phyloP scores from a whole-genome alignment of 1,284 basidiomycete genomes.

The Tilletiopsis washingtonensis region DNA sequence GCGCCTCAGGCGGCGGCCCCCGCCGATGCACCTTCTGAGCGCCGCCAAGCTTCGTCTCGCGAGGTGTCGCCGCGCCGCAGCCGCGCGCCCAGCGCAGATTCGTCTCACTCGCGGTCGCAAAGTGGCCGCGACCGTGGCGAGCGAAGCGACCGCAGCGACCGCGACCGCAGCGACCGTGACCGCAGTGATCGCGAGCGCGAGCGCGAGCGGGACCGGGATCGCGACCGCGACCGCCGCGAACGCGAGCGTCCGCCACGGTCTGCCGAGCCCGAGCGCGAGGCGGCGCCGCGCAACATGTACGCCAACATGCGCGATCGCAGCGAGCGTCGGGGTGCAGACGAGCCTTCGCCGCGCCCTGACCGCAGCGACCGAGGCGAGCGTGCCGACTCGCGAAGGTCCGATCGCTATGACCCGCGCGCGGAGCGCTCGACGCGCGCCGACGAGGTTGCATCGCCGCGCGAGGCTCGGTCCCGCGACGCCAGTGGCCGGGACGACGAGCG shows the following conservation, averaged over 20 bases:
- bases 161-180: constrained; percentile 7
- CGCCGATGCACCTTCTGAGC: not conserved
- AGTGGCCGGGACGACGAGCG: too few relatives aligned
- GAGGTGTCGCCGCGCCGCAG: not conserved
- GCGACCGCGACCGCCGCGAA: constrained; percentile 8
- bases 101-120: not conserved
- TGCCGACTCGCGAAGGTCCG: too few relatives aligned
- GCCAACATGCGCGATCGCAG: not conserved
- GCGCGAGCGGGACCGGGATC: constrained; percentile 8
- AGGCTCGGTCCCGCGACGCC: too few relatives aligned
- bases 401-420: too few relatives aligned
- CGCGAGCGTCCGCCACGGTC: too few relatives aligned
- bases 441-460: too few relatives aligned
- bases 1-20: not conserved
- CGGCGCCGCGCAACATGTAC: too few relatives aligned
- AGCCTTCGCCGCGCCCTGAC: too few relatives aligned
- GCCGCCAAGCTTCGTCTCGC: not conserved
- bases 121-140: not conserved
- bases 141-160: not conserved
- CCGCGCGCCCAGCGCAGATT: not conserved
- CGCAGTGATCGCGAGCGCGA: constrained; percentile 2
- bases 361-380: too few relatives aligned
- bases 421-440: too few relatives aligned
- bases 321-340: too few relatives aligned
- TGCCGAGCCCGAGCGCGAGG: too few relatives aligned